These are phyloP conservation scores for Carnegiea gigantea DNA, from an alignment of 179 eudicot genomes.

Conservation along the genomic window DNA sequence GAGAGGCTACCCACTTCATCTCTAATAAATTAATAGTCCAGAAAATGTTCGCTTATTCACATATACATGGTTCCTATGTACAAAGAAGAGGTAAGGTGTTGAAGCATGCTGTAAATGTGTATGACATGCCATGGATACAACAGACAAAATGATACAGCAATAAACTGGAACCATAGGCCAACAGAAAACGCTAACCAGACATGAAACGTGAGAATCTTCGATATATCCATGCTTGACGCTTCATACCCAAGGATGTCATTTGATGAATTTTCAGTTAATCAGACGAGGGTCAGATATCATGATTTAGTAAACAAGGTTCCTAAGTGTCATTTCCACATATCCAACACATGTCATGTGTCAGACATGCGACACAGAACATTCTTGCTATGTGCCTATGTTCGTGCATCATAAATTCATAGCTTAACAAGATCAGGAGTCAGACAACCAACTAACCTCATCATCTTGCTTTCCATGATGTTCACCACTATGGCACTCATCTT, in stretches of 20 bases:
- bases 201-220: background rate
- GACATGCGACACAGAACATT: background rate
- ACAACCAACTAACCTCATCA: constrained; percentile 25
- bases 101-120: background rate
- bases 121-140: background rate
- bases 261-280: background rate
- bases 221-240: background rate
- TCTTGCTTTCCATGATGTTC: constrained; percentile 32
- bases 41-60: background rate
- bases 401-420: background rate
- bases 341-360: background rate
- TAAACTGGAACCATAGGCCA: background rate
- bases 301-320: background rate
- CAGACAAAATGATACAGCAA: background rate
- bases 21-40: background rate
- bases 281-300: background rate
- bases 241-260: background rate
- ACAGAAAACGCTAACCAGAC: background rate
- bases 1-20: background rate
- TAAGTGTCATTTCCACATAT: background rate
- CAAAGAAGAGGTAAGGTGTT: background rate
- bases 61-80: background rate
- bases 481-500: constrained; percentile 26
- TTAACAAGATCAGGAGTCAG: background rate
- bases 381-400: background rate